These are phyloP conservation scores for Neopestalotiopsis clavispora DNA, from an alignment of 2,329 filamentous ascomycete species.

Conservation along the genomic window DNA sequence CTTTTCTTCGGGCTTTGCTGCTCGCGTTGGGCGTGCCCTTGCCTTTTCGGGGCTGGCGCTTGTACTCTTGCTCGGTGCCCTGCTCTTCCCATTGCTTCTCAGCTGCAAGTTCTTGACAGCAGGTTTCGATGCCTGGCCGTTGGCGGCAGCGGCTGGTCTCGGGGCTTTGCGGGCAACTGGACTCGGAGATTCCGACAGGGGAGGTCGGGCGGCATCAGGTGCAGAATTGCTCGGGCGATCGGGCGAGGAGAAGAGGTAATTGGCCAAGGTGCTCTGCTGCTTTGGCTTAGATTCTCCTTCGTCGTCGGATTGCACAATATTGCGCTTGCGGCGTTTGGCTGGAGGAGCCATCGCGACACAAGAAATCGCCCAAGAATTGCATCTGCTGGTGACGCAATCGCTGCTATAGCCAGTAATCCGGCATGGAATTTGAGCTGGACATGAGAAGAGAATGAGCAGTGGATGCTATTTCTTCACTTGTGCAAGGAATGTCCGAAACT, in stretches of 20 bases:
- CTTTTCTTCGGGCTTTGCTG: conserved; percentile 50
- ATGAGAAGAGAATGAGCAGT: not conserved
- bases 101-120: conserved; percentile 32
- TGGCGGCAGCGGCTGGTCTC: conserved; percentile 11
- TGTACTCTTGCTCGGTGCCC: conserved; percentile 38
- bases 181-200: conserved; percentile 28
- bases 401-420: not conserved
- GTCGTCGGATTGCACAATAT: conserved; percentile 56
- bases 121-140: conserved; percentile 28
- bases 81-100: conserved; percentile 27
- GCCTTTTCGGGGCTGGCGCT: conserved; percentile 54
- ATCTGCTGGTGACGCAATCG: conserved; percentile 26
- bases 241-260: conserved; percentile 60
- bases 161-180: conserved; percentile 28
- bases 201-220: conserved; percentile 17
- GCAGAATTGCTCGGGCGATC: conserved; percentile 40
- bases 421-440: not conserved
- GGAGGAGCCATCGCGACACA: conserved; percentile 57
- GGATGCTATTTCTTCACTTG: not conserved
- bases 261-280: conserved; percentile 52
- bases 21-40: conserved; percentile 33
- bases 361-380: conserved; percentile 24
- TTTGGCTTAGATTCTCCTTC: conserved; percentile 46
- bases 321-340: conserved; percentile 63
- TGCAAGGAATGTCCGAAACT: not conserved